Evolutionary conservation across 306 rosid genomes (phyloP).

Genomic region (Aeschynomene evenia): DNA sequence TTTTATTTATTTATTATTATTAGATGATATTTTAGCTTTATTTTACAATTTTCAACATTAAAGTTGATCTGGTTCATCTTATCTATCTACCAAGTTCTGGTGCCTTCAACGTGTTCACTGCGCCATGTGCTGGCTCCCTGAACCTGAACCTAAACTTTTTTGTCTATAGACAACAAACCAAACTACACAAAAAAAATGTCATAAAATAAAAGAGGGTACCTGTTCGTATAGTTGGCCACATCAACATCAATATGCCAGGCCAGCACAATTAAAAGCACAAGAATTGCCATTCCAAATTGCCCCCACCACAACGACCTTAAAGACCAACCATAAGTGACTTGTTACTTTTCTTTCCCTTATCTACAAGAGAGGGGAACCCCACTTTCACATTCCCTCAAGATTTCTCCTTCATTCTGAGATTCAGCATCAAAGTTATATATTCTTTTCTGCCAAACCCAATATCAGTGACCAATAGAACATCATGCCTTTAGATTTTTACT

Average conservation of each 20-base stretch:
- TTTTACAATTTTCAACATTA: no score
- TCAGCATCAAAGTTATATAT: background rate
- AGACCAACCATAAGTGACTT: background rate
- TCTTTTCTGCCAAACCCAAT: background rate
- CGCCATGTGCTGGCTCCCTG: conserved; percentile 25
- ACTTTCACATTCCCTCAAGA: background rate
- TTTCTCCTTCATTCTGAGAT: background rate
- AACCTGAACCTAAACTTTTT: conserved; percentile 22
- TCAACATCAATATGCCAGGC: conserved; percentile 1
- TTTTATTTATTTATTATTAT: no score
- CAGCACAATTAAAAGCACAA: background rate
- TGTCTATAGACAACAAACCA: conserved; percentile 11
- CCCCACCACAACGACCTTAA: conserved; percentile 18
- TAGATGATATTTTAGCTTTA: background rate
- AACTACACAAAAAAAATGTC: background rate
- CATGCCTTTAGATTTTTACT: background rate
- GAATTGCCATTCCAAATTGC: background rate
- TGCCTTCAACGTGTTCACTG: background rate
- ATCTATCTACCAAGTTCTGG: background rate
- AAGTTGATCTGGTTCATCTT: background rate
- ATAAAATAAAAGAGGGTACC: background rate
- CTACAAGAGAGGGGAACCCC: background rate
- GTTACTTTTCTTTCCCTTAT: background rate
- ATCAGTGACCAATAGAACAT: background rate
- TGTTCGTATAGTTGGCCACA: conserved; percentile 8